Percentiles rank a stretch among this genome's conserved stretches.
Conservation (phyloP, 2,329 filamentous ascomycete species). For the Cladosporium sp. region DNA sequence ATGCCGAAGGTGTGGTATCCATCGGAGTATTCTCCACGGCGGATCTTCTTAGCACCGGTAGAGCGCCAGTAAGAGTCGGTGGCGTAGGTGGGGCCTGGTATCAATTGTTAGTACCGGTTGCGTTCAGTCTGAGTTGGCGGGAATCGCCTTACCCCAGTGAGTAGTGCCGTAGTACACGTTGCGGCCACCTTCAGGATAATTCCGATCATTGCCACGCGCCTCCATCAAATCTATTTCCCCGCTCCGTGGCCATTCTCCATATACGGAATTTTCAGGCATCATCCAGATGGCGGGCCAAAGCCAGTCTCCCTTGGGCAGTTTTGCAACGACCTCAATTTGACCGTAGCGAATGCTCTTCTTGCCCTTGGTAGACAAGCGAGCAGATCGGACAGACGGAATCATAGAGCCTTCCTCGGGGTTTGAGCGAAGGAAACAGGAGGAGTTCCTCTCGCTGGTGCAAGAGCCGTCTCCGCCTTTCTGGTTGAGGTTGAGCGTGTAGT, state of each 20-base stretch:
- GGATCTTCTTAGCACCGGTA: conserved; percentile 24
- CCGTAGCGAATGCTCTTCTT: conserved; percentile 48
- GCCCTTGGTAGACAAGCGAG: conserved; percentile 45
- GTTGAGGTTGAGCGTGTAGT: conserved; percentile 39
- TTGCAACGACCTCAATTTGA: conserved; percentile 50
- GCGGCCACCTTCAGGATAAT: conserved; percentile 38
- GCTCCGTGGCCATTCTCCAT: conserved; percentile 48
- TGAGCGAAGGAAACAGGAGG: conserved; percentile 38
- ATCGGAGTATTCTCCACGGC: conserved; percentile 35
- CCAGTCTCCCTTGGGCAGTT: conserved; percentile 52
- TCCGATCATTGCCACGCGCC: conserved; percentile 43
- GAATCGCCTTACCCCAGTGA: conserved; percentile 41
- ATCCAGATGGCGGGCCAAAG: conserved; percentile 50
- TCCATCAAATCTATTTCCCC: conserved; percentile 54
- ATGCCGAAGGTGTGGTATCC: conserved; percentile 50
- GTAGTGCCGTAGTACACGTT: conserved; percentile 42
- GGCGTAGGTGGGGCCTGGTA: conserved; percentile 7
- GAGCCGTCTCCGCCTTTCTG: conserved; percentile 28
- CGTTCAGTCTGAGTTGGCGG: background rate
- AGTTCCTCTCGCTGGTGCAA: conserved; percentile 37
- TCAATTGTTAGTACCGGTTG: background rate
- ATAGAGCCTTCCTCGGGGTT: conserved; percentile 43
- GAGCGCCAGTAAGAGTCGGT: conserved; percentile 30
- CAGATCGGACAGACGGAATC: conserved; percentile 48
- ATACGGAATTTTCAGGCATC: conserved; percentile 46